Evolutionary conservation across 352 stramenopile species (phyloP).

Genomic region (Globisporangium cylindrosporum): DNA sequence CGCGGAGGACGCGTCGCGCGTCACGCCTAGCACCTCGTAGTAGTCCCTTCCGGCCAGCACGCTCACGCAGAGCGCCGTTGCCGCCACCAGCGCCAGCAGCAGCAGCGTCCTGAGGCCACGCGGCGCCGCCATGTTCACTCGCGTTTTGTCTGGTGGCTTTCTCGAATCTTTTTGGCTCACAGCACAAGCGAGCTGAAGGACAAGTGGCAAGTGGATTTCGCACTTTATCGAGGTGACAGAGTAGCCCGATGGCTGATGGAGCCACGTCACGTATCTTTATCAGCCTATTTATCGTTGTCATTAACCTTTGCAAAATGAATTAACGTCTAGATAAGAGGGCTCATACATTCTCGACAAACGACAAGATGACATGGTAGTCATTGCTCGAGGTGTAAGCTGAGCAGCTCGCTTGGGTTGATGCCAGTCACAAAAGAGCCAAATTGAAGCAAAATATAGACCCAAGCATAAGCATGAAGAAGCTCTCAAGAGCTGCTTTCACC

Average conservation of each 20-base stretch:
- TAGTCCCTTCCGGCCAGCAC: constrained; percentile 49
- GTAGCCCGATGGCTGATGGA: background rate
- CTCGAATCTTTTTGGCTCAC: constrained; percentile 11
- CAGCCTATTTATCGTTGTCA: background rate
- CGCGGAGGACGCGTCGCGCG: constrained; percentile 52
- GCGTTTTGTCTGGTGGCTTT: background rate
- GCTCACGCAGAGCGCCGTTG: constrained; percentile 21
- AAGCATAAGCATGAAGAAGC: too few species aligned
- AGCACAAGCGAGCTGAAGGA: background rate
- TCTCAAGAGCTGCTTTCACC: too few species aligned
- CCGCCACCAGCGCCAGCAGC: constrained; percentile 29
- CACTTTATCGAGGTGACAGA: background rate
- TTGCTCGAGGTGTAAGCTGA: too few species aligned
- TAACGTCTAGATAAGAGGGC: background rate
- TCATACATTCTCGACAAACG: background rate
- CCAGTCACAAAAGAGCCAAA: too few species aligned
- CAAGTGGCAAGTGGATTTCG: background rate
- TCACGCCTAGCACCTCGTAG: constrained; percentile 70
- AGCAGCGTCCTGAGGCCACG: constrained; percentile 15
- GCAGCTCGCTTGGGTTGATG: too few species aligned
- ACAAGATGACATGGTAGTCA: background rate
- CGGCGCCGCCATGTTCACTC: constrained; percentile 7
- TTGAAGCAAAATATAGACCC: too few species aligned
- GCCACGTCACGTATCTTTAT: background rate
- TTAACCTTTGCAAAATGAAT: background rate